Conservation (phyloP, 306 rosid species). For the Vicia sativa region DNA sequence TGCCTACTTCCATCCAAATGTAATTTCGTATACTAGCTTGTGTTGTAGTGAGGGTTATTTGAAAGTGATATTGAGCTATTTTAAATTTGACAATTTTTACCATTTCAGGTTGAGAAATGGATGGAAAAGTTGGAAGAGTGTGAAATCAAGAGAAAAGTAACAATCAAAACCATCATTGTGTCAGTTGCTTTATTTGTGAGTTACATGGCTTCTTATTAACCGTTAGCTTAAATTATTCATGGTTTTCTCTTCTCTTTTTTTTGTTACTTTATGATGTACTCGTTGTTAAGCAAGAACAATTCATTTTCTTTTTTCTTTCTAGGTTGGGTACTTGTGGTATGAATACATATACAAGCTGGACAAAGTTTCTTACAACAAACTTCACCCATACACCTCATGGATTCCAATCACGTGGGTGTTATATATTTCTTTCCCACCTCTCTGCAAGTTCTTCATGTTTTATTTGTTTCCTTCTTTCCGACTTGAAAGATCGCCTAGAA, state of each 20-base stretch:
- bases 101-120: conserved; percentile 90
- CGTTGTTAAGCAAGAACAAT: conserved; percentile 4
- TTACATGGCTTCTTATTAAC: conserved; percentile 41
- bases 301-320: conserved; percentile 37
- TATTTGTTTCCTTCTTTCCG: conserved; percentile 12
- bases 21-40: conserved; percentile 47
- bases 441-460: conserved; percentile 16
- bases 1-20: conserved; percentile 95
- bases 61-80: conserved; percentile 18
- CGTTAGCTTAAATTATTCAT: conserved; percentile 23
- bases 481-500: conserved; percentile 9
- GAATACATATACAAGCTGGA: conserved; percentile 95
- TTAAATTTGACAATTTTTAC: conserved; percentile 35
- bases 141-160: conserved; percentile 76
- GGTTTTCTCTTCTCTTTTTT: conserved; percentile 16
- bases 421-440: conserved; percentile 25
- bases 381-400: conserved; percentile 99
- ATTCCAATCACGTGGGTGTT: conserved; percentile 90
- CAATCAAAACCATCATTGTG: conserved; percentile 79
- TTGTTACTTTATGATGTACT: too few species aligned
- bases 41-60: conserved; percentile 37
- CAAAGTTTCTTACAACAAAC: conserved; percentile 90
- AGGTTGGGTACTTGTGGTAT: conserved; percentile 97
- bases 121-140: conserved; percentile 96
- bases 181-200: conserved; percentile 74